These are phyloP conservation scores for Eucalyptus dawsonii DNA, from an alignment of 345 rosid species.

Conservation along the genomic window DNA sequence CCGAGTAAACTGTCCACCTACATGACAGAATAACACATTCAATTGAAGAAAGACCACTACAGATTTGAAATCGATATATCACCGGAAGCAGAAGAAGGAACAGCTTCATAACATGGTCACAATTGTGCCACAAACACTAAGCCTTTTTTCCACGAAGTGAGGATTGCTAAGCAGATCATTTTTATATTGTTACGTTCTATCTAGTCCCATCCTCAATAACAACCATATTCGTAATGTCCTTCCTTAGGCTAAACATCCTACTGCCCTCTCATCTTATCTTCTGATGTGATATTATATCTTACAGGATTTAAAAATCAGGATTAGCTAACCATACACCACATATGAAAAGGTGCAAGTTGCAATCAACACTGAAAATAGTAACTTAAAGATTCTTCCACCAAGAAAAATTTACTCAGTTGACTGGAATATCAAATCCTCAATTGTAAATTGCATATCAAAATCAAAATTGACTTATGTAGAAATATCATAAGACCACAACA, in stretches of 20 bases:
- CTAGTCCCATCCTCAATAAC: background rate
- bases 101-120: background rate
- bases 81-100: background rate
- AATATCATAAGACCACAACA: background rate
- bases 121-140: background rate
- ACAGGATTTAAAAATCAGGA: background rate
- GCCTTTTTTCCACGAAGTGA: background rate
- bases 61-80: background rate
- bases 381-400: background rate
- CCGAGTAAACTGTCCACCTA: constrained; percentile 98
- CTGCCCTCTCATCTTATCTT: background rate
- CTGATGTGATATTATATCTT: background rate
- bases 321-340: background rate
- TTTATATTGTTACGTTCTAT: background rate
- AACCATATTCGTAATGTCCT: background rate
- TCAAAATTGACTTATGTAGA: background rate
- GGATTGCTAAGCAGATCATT: background rate
- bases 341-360: background rate
- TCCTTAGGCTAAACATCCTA: background rate
- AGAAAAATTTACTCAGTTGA: background rate
- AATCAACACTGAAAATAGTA: background rate
- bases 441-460: background rate
- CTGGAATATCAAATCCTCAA: background rate
- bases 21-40: background rate
- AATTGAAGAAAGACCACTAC: background rate